phyloP scores from a whole-genome alignment of 371 early-diverging fungal genomes.

The Smittium mucronatum region DNA sequence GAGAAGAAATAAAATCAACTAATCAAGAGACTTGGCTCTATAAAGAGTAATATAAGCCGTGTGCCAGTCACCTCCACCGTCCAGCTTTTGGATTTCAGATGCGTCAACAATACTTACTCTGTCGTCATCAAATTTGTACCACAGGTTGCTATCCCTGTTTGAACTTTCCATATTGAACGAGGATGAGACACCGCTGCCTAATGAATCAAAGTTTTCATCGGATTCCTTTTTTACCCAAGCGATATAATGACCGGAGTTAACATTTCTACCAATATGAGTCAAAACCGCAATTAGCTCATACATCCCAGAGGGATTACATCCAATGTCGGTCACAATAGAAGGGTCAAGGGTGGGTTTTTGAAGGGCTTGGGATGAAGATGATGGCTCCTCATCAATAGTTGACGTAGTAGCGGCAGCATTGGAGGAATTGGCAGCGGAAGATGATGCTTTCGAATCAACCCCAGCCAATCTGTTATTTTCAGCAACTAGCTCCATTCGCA shows the following conservation, averaged over 20 bases:
- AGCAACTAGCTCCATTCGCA: conserved; percentile 13
- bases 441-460: not conserved
- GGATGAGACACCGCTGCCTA: conserved; percentile 14
- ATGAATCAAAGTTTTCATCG: conserved; percentile 4
- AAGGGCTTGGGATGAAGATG: not conserved
- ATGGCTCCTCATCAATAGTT: not conserved
- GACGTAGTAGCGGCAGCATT: not conserved
- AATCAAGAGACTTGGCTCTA: conserved; percentile 39
- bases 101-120: conserved; percentile 69
- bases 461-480: conserved; percentile 5
- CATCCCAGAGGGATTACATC: conserved; percentile 62
- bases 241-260: conserved; percentile 68
- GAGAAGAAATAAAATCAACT: too few relatives aligned
- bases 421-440: not conserved
- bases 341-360: conserved; percentile 39
- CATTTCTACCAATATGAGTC: conserved; percentile 32
- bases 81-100: conserved; percentile 79
- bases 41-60: conserved; percentile 71
- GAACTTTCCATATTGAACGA: conserved; percentile 7
- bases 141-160: conserved; percentile 37
- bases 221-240: conserved; percentile 66
- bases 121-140: conserved; percentile 94
- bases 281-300: conserved; percentile 68
- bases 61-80: conserved; percentile 87
- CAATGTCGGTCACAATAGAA: conserved; percentile 59